Evolutionary conservation across 306 rosid genomes (phyloP).

Genomic region (Cucumis sativus): Cucumber_9930_V3 NC_026657.2:40577501-40578000

Average conservation of each 20-base stretch:
- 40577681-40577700: constrained; percentile 32
- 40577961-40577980: constrained; percentile 44
- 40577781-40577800: constrained; percentile 43
- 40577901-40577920: constrained; percentile 42
- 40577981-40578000: constrained; percentile 64
- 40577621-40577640: constrained; percentile 55
- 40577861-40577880: constrained; percentile 73
- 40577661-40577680: constrained; percentile 45
- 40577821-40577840: constrained; percentile 17
- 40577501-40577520: constrained; percentile 47
- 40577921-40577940: constrained; percentile 46
- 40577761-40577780: constrained; percentile 54
- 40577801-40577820: constrained; percentile 18
- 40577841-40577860: constrained; percentile 45
- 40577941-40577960: constrained; percentile 60
- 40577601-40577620: constrained; percentile 44
- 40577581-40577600: constrained; percentile 35
- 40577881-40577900: constrained; percentile 59
- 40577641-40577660: constrained; percentile 46
- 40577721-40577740: constrained; percentile 51
- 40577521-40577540: constrained; percentile 38
- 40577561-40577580: constrained; percentile 30
- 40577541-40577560: constrained; percentile 51
- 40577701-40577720: constrained; percentile 37
- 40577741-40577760: constrained; percentile 52